phyloP scores from a whole-genome alignment of 2,329 filamentous ascomycete species.

The Pyrenophora teres region DNA sequence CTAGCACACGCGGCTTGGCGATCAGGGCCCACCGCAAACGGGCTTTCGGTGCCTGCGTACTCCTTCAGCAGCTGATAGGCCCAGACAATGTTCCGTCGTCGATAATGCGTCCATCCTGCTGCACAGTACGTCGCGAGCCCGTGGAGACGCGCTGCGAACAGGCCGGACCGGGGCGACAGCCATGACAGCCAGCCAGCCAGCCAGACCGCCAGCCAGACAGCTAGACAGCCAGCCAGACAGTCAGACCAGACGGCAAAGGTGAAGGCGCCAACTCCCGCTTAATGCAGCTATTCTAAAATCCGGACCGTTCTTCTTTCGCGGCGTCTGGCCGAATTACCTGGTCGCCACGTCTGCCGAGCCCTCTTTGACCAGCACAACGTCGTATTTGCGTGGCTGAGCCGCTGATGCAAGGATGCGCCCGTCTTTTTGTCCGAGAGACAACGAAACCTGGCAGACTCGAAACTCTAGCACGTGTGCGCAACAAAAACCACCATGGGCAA shows the following conservation, averaged over 20 bases:
- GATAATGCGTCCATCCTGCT: constrained; percentile 11
- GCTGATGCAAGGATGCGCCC: constrained; percentile 1
- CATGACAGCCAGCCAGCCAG: neutral
- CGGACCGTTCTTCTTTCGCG: constrained; percentile 7
- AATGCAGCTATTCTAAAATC: constrained; percentile 1
- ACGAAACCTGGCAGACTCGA: neutral
- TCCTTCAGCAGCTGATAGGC: constrained; percentile 17
- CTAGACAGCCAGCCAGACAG: neutral
- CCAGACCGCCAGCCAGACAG: neutral
- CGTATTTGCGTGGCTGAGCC: constrained; percentile 16
- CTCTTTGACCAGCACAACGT: constrained; percentile 1
- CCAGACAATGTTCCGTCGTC: constrained; percentile 6
- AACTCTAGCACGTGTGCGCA: neutral
- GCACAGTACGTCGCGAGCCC: constrained; percentile 17
- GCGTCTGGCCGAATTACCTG: constrained; percentile 8
- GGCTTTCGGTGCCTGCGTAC: constrained; percentile 3
- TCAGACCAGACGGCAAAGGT: constrained; percentile 1
- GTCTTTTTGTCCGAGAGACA: neutral
- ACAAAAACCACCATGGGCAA: no score
- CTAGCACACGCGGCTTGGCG: constrained; percentile 16
- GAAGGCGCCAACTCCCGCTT: constrained; percentile 15
- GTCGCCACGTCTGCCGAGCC: constrained; percentile 22
- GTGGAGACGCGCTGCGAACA: constrained; percentile 6
- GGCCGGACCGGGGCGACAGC: constrained; percentile 12
- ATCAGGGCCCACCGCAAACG: constrained; percentile 11